Conservation (phyloP, 2,329 filamentous ascomycete species). For the Fusarium sp. region DNA sequence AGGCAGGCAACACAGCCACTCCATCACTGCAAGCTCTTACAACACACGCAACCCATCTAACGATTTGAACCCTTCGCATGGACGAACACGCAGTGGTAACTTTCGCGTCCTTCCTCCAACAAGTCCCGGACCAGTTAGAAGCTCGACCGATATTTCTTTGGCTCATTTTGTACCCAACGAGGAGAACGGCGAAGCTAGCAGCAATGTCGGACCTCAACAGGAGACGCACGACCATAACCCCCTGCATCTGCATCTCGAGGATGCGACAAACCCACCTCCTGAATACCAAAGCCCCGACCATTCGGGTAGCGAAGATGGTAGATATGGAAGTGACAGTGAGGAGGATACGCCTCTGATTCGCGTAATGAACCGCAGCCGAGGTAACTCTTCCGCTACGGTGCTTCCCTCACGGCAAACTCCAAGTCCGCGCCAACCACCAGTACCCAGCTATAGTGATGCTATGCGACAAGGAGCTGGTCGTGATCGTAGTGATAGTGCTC, state of each 20-base stretch:
- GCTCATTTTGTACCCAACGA: slow-evolving; percentile 82
- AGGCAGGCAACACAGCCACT: slow-evolving; percentile 61
- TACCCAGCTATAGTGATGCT: slow-evolving; percentile 86
- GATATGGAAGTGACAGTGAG: slow-evolving; percentile 70
- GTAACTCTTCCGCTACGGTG: slow-evolving; percentile 59
- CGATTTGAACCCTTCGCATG: slow-evolving; percentile 72
- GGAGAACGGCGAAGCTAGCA: slow-evolving; percentile 72
- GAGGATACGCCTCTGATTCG: slow-evolving; percentile 66
- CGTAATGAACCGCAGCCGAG: slow-evolving; percentile 63
- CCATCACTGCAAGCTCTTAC: slow-evolving; percentile 53
- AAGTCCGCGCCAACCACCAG: slow-evolving; percentile 66
- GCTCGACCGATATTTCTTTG: slow-evolving; percentile 95
- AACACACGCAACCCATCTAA: slow-evolving; percentile 58
- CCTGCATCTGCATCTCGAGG: slow-evolving; percentile 59
- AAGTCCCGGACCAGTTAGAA: slow-evolving; percentile 88
- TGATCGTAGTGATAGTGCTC: slow-evolving; percentile 43
- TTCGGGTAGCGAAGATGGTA: slow-evolving; percentile 69
- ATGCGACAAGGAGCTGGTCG: slow-evolving; percentile 63
- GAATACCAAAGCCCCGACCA: slow-evolving; percentile 76
- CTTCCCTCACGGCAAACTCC: slow-evolving; percentile 41
- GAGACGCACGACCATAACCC: slow-evolving; percentile 53
- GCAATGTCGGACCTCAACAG: slow-evolving; percentile 40
- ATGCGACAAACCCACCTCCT: slow-evolving; percentile 73
- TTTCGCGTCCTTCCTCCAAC: slow-evolving; percentile 80
- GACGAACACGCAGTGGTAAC: slow-evolving; percentile 80